These are phyloP conservation scores for Massarina eburnea DNA, from an alignment of 2,329 filamentous ascomycete genomes.

Conservation along the genomic window DNA sequence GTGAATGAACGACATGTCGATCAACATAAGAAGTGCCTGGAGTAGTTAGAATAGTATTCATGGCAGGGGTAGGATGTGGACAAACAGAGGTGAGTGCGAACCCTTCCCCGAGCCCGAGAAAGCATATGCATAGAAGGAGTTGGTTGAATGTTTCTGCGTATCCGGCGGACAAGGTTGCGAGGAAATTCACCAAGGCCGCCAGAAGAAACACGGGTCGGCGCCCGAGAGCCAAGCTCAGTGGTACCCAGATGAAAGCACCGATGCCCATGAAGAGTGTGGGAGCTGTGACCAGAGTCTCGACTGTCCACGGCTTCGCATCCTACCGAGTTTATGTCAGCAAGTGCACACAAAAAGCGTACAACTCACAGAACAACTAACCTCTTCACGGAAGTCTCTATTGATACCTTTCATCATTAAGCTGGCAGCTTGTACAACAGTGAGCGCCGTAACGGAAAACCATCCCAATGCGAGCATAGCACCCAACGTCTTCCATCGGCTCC, in stretches of 20 bases:
- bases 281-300: constrained; percentile 27
- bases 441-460: constrained; percentile 14
- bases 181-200: constrained; percentile 26
- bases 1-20: constrained; percentile 46
- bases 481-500: constrained; percentile 22
- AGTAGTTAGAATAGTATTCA: not conserved
- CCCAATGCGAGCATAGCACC: constrained; percentile 20
- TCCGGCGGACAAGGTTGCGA: constrained; percentile 30
- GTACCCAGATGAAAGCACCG: constrained; percentile 43
- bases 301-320: constrained; percentile 24
- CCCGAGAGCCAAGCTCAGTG: constrained; percentile 41
- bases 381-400: constrained; percentile 12
- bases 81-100: constrained; percentile 31
- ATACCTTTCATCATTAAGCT: constrained; percentile 19
- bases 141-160: constrained; percentile 26
- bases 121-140: constrained; percentile 31
- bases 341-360: not conserved
- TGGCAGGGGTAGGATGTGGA: not conserved
- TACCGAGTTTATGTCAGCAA: constrained; percentile 2
- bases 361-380: constrained; percentile 8
- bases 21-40: constrained; percentile 40
- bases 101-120: constrained; percentile 39
- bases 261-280: constrained; percentile 40
- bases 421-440: constrained; percentile 22
- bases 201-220: constrained; percentile 41